Conservation (phyloP, 495 filamentous ascomycete genomes). For the Lichenothelia convexa region DNA sequence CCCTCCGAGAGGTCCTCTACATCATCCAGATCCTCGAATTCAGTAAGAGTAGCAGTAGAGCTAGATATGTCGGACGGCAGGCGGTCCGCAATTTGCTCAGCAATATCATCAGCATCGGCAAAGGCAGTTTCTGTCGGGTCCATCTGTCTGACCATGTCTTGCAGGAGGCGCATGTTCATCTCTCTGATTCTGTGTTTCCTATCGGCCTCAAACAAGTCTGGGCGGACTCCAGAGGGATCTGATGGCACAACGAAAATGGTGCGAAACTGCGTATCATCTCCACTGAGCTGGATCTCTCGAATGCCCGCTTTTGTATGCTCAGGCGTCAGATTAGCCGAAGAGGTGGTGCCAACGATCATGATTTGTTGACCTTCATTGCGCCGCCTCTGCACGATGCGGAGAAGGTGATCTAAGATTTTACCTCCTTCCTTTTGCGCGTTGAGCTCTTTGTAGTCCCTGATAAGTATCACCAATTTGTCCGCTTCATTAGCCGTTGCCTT, state of each 20-base stretch:
- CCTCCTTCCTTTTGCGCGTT: conserved; percentile 41
- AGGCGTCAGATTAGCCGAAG: conserved; percentile 30
- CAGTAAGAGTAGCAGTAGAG: conserved; percentile 34
- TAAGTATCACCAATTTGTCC: conserved; percentile 41
- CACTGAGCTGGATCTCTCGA: conserved; percentile 25
- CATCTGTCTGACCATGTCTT: too few species aligned
- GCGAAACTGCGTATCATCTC: conserved; percentile 23
- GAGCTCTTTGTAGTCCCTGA: conserved; percentile 67
- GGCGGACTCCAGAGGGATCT: conserved; percentile 7
- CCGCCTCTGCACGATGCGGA: conserved; percentile 48
- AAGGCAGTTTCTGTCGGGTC: conserved; percentile 15
- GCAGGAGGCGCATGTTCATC: too few species aligned
- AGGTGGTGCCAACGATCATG: conserved; percentile 56
- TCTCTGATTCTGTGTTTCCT: background rate
- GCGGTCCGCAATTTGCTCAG: too few species aligned
- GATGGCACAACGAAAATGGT: conserved; percentile 25
- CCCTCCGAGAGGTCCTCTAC: conserved; percentile 38
- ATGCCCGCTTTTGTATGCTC: conserved; percentile 32
- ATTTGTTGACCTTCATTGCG: conserved; percentile 51
- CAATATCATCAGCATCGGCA: conserved; percentile 24
- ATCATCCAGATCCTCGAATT: conserved; percentile 51
- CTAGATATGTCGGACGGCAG: too few species aligned
- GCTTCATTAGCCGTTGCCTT: background rate
- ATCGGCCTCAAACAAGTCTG: background rate
- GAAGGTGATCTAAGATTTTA: conserved; percentile 43